Conservation (phyloP, 2,329 filamentous ascomycete species). For the Malbranchea zuffiana region DNA sequence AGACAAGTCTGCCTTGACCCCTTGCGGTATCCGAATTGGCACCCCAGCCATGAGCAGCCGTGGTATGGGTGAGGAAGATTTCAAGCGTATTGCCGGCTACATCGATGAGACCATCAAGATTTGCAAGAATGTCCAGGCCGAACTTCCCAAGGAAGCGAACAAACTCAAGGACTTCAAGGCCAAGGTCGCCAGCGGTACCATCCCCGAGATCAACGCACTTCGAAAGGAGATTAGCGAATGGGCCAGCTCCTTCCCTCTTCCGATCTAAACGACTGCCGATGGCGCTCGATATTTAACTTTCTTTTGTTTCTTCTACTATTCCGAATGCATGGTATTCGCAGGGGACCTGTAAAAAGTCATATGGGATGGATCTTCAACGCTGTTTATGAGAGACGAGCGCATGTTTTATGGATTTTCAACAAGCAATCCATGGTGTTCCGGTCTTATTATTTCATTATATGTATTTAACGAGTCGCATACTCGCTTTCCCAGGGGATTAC, state of each 20-base stretch:
- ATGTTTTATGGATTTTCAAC: constrained; percentile 18
- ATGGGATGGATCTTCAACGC: constrained; percentile 16
- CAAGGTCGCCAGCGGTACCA: constrained; percentile 68
- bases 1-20: constrained; percentile 92
- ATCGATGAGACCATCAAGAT: constrained; percentile 84
- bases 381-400: constrained; percentile 13
- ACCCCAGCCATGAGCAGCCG: constrained; percentile 95
- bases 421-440: constrained; percentile 17
- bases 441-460: too few relatives aligned
- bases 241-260: constrained; percentile 85
- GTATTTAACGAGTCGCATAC: not conserved
- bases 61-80: constrained; percentile 86
- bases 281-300: not conserved
- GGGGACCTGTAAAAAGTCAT: constrained; percentile 9
- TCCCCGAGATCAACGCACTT: constrained; percentile 71
- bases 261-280: constrained; percentile 36
- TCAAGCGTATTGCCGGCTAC: constrained; percentile 78
- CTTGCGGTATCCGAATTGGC: constrained; percentile 88
- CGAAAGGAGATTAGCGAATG: constrained; percentile 82
- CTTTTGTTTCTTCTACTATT: constrained; percentile 4
- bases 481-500: not conserved
- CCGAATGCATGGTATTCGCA: constrained; percentile 3
- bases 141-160: constrained; percentile 91
- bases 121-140: constrained; percentile 73
- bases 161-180: constrained; percentile 99